Conservation (phyloP, 306 rosid species). For the Casuarina equisetifolia region DNA sequence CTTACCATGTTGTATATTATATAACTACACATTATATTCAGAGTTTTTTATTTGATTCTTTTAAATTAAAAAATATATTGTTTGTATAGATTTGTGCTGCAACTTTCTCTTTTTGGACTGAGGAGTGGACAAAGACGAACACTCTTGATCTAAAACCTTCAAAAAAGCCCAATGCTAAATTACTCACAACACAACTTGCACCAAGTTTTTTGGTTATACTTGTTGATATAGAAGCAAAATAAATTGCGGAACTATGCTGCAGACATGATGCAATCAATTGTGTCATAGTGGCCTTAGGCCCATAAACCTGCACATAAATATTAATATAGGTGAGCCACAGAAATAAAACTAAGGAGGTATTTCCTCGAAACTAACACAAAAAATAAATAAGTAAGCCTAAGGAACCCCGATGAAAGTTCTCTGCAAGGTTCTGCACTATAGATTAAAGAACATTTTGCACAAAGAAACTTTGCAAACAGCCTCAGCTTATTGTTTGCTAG, state of each 20-base stretch:
- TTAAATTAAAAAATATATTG: no score
- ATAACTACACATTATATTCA: no score
- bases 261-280: slow-evolving; percentile 70
- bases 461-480: background rate
- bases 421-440: background rate
- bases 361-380: background rate
- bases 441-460: background rate
- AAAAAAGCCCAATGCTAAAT: background rate
- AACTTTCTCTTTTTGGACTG: no score
- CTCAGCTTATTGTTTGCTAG: background rate
- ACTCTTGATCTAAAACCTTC: background rate
- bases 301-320: slow-evolving; percentile 61
- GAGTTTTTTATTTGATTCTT: no score
- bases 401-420: slow-evolving; percentile 4
- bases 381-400: background rate
- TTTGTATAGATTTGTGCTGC: no score
- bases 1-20: no score
- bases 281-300: slow-evolving; percentile 94
- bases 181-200: background rate
- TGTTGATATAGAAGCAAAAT: background rate
- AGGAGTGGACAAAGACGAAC: no score
- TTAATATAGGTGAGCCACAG: slow-evolving; percentile 11
- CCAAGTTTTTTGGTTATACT: background rate
- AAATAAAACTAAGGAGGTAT: background rate
- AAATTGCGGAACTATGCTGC: slow-evolving; percentile 31